A percentile compares a stretch with the other conserved stretches of the same genome.
Evolutionary conservation across 2,329 filamentous ascomycete genomes (phyloP).

Genomic region (Diaporthe citrichinensis): DNA sequence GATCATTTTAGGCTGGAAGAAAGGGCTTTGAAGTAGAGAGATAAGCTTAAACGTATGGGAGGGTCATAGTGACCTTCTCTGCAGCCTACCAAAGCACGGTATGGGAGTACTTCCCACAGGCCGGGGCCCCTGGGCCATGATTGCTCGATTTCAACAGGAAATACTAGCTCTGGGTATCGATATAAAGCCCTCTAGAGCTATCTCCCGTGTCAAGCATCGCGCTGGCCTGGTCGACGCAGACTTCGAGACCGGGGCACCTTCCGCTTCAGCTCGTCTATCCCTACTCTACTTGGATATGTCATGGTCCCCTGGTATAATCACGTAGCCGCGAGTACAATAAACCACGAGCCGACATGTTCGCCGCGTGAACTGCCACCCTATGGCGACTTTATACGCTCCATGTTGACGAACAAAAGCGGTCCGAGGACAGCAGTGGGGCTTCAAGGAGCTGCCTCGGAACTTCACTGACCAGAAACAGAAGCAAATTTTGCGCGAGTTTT

Average conservation of each 20-base stretch:
- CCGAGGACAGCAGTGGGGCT: background rate
- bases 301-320: background rate
- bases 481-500: background rate
- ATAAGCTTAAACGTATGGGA: too few relatives aligned
- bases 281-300: background rate
- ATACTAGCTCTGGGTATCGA: background rate
- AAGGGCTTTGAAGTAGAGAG: too few relatives aligned
- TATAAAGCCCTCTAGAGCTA: too few relatives aligned
- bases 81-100: too few relatives aligned
- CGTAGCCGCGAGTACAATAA: background rate
- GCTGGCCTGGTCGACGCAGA: background rate
- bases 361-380: background rate
- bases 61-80: too few relatives aligned
- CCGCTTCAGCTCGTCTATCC: background rate
- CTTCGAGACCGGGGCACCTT: background rate
- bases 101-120: background rate
- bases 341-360: background rate
- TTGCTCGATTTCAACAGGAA: background rate
- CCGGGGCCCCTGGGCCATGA: background rate
- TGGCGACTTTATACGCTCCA: background rate
- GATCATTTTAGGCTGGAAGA: too few relatives aligned
- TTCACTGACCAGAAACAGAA: background rate
- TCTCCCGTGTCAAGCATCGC: background rate
- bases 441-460: background rate
- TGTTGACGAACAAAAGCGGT: background rate